These are phyloP conservation scores for Escovopsis sp. DNA, from an alignment of 2,329 filamentous ascomycete genomes.

Conservation along the genomic window DNA sequence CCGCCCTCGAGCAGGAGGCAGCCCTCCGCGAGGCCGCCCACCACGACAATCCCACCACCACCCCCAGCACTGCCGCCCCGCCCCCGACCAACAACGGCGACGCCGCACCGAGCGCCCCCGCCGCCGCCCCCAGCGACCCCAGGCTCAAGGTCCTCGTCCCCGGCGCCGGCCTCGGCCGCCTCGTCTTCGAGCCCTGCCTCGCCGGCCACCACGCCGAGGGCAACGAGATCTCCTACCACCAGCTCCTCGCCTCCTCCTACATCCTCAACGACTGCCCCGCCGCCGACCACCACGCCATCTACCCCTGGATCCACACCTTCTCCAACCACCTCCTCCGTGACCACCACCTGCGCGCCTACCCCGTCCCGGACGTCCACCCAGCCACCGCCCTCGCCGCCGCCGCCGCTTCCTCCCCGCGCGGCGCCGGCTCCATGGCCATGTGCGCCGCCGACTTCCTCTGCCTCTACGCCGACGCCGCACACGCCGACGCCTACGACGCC, in stretches of 20 bases:
- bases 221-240: conserved; percentile 94
- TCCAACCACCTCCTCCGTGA: conserved; percentile 65
- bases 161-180: conserved; percentile 72
- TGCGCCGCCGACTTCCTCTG: conserved; percentile 83
- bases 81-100: too few relatives aligned
- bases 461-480: conserved; percentile 55
- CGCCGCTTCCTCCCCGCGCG: conserved; percentile 23
- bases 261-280: conserved; percentile 53
- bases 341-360: conserved; percentile 61
- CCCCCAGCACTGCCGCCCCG: too few relatives aligned
- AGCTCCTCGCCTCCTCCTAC: conserved; percentile 72
- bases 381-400: conserved; percentile 37
- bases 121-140: too few relatives aligned
- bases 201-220: conserved; percentile 66
- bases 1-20: conserved; percentile 41
- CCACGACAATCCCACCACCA: too few relatives aligned
- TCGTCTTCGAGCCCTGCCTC: conserved; percentile 75
- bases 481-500: conserved; percentile 55
- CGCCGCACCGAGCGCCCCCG: too few relatives aligned
- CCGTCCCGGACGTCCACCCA: conserved; percentile 70
- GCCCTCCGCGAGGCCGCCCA: conserved; percentile 15
- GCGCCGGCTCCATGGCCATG: conserved; percentile 70
- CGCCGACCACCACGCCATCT: conserved; percentile 54
- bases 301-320: conserved; percentile 77
- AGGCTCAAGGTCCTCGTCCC: conserved; percentile 62